phyloP scores from a whole-genome alignment of 2,329 filamentous ascomycete genomes.

The Sarocladiaceae sp. region DNA sequence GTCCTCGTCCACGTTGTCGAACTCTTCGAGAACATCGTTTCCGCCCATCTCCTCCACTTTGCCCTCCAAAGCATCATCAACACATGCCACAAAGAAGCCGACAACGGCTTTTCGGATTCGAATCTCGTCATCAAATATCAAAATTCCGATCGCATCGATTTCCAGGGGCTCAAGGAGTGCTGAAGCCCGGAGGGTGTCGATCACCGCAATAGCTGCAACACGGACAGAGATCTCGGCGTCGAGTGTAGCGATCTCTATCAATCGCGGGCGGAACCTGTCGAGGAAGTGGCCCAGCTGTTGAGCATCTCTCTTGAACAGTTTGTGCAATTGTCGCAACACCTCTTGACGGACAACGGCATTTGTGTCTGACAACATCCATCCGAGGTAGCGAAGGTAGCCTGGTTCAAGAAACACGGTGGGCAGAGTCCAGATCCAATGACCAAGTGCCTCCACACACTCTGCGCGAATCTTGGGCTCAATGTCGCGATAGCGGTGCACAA shows the following conservation, averaged over 20 bases:
- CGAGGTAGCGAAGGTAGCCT: conserved; percentile 85
- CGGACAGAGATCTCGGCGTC: conserved; percentile 81
- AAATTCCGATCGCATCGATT: conserved; percentile 79
- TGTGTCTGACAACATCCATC: conserved; percentile 90
- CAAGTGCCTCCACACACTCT: conserved; percentile 83
- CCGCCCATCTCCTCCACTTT: conserved; percentile 84
- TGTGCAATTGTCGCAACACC: conserved; percentile 76
- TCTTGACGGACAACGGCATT: conserved; percentile 73
- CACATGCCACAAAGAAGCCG: conserved; percentile 83
- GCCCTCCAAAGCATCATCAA: conserved; percentile 74
- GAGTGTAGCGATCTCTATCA: conserved; percentile 88
- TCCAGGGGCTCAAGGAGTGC: conserved; percentile 89
- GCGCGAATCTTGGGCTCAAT: conserved; percentile 84
- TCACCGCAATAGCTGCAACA: conserved; percentile 72
- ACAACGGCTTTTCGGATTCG: conserved; percentile 85
- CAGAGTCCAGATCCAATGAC: conserved; percentile 81
- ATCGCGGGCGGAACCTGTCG: conserved; percentile 78
- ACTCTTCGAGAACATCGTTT: conserved; percentile 70
- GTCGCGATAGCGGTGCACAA: conserved; percentile 93
- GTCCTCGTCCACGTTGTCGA: conserved; percentile 68
- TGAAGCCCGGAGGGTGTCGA: conserved; percentile 76
- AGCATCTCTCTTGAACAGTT: conserved; percentile 74
- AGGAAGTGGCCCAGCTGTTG: conserved; percentile 89
- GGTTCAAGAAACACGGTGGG: conserved; percentile 89
- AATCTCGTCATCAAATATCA: conserved; percentile 84